phyloP scores from a whole-genome alignment of 257 asterid species.

The Solanum sejunctum region DNA sequence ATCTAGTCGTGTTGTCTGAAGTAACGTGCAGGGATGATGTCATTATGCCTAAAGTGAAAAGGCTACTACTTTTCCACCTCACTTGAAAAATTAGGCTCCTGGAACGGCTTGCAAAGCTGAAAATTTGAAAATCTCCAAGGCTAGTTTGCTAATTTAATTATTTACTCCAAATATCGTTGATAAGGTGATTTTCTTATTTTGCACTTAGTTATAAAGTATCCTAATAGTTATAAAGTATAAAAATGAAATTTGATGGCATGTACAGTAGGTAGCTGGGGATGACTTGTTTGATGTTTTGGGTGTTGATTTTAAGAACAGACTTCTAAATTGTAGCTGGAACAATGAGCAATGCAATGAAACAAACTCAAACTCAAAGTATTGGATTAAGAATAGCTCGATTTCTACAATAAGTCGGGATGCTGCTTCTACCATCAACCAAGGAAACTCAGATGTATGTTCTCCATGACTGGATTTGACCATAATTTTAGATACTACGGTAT shows the following conservation, averaged over 20 bases:
- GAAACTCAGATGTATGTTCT: slow-evolving; percentile 34
- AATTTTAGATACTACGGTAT: slow-evolving; percentile 64
- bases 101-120: neutral
- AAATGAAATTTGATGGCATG: too few species aligned
- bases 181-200: neutral
- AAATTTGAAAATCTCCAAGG: neutral
- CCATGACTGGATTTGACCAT: slow-evolving; percentile 34
- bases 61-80: neutral
- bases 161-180: neutral
- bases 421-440: slow-evolving; percentile 29
- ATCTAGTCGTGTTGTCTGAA: neutral
- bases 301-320: slow-evolving; percentile 54
- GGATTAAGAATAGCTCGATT: slow-evolving; percentile 12
- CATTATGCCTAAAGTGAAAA: neutral
- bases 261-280: slow-evolving; percentile 20
- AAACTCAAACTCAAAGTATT: slow-evolving; percentile 7
- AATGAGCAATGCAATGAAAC: slow-evolving; percentile 18
- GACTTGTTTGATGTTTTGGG: slow-evolving; percentile 84
- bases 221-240: too few species aligned
- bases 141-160: neutral
- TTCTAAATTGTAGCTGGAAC: slow-evolving; percentile 37
- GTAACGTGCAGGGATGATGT: neutral
- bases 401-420: slow-evolving; percentile 18
- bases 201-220: too few species aligned
- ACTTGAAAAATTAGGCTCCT: neutral